Evolutionary conservation across 441 rosid species (phyloP).

Genomic region (Eutrema salsugineum): DNA sequence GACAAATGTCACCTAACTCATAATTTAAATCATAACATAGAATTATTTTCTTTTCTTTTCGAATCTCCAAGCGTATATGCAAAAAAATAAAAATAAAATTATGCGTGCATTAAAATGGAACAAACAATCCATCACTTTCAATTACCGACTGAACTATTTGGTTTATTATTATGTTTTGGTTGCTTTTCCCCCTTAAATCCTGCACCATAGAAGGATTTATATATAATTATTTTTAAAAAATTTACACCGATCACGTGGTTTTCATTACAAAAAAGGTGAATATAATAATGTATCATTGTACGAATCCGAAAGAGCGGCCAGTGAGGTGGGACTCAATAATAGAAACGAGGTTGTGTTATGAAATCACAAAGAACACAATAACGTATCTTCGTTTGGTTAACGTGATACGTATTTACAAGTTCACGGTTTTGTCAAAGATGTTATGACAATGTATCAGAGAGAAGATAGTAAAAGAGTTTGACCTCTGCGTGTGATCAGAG

Average conservation of each 20-base stretch:
- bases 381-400: background rate
- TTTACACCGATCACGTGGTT: constrained; percentile 10
- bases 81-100: background rate
- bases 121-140: constrained; percentile 16
- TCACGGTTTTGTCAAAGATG: constrained; percentile 20
- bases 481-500: constrained; percentile 21
- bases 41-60: background rate
- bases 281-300: background rate
- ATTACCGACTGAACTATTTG: constrained; percentile 10
- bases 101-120: background rate
- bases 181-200: background rate
- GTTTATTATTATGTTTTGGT: background rate
- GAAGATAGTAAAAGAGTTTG: constrained; percentile 11
- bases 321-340: background rate
- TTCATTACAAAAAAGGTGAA: background rate
- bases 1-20: constrained; percentile 16
- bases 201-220: background rate
- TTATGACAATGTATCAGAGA: constrained; percentile 23
- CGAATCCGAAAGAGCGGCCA: background rate
- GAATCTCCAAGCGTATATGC: background rate
- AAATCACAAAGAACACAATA: constrained; percentile 4
- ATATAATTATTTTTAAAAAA: background rate
- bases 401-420: constrained; percentile 12
- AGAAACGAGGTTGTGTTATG: background rate
- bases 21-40: background rate